phyloP scores from a whole-genome alignment of 108 stramenopile species.

The Fragilariopsis cylindrus region DNA sequence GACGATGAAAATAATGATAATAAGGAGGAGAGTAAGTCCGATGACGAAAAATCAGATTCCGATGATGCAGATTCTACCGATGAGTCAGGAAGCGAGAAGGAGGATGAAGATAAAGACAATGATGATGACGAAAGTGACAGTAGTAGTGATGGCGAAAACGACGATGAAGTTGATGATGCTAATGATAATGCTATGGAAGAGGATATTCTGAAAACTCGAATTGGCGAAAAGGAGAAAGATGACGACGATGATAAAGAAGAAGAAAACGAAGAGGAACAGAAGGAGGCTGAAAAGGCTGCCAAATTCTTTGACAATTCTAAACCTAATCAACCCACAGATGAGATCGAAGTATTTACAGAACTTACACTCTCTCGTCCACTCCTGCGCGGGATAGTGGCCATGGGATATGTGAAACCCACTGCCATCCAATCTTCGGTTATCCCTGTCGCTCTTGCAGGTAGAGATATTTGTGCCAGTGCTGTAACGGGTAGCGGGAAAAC shows the following conservation, averaged over 20 bases:
- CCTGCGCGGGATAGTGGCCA: conserved; percentile 89
- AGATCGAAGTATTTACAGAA: conserved; percentile 80
- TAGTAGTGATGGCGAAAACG: conserved; percentile 28
- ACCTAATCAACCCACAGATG: conserved; percentile 19
- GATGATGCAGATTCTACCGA: conserved; percentile 30
- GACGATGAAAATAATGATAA: conserved; percentile 6
- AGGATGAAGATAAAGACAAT: conserved; percentile 32
- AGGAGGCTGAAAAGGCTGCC: conserved; percentile 72
- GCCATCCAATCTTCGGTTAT: conserved; percentile 92
- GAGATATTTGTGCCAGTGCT: conserved; percentile 93
- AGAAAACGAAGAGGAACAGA: conserved; percentile 51
- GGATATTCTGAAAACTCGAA: conserved; percentile 50
- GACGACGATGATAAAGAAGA: conserved; percentile 44
- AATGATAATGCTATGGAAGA: conserved; percentile 42
- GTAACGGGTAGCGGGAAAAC: conserved; percentile 88
- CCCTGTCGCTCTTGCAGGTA: conserved; percentile 89
- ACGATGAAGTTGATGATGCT: conserved; percentile 58
- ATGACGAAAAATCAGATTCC: conserved; percentile 17
- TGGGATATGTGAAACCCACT: conserved; percentile 95
- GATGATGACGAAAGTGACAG: conserved; percentile 28
- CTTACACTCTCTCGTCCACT: conserved; percentile 93
- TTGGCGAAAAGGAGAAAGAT: conserved; percentile 42
- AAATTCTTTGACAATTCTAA: conserved; percentile 63
- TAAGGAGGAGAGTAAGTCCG: background rate
- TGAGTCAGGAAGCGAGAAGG: conserved; percentile 15